Evolutionary conservation across 768 basidiomycete species (phyloP), one percentile per base, ranked within the genome.

Genomic region (Boletus rex-veris): DNA sequence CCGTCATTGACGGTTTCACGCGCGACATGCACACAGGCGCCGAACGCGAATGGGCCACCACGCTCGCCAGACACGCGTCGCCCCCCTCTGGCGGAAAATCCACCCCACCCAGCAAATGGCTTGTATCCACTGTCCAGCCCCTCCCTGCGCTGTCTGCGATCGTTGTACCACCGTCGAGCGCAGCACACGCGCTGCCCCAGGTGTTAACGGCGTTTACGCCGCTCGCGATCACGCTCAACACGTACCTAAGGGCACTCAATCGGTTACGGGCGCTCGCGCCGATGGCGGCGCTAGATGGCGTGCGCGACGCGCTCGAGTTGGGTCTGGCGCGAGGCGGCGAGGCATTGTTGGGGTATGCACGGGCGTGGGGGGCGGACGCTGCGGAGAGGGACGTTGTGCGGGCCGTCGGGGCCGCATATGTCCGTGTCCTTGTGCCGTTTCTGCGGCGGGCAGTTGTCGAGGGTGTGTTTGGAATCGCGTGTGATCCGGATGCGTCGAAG

Each of bases 241-340:
- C 83, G 4, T 71, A 92, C 21, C 74, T 94, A 4, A 77, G 81
- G 6, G 77, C 86, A 2, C 73, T 98, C 41, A 98, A 98, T 67
- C 78, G 84, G 3, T 74, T 98, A 19, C 86, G 95, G 4, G 75
- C 92, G 11, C 80, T 96, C 12, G 88, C 89, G 3, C 92, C 92
- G 3, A 72, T 81, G 12, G 75, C 74, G 11, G 75, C 88, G n/a
- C 63, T 84, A 43, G 60, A 64, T 1, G 75, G 78, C n/a, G 71
- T 91, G 10, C 63, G 75, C 2, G 60, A 60, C 1, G 70, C 74
- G n/a, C 71, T 90, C 21, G 84, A 87, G 45, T 67, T 62, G 4
- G 72, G 78, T 7, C 72, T 92, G 16, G 75, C 72, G 2, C 68
- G 66, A 33, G 71, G 75, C 5, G 81, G 80, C 6, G 63, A 71